Conservation (phyloP, 805 yeast genomes). For the Kodamaea sagamina region DNA sequence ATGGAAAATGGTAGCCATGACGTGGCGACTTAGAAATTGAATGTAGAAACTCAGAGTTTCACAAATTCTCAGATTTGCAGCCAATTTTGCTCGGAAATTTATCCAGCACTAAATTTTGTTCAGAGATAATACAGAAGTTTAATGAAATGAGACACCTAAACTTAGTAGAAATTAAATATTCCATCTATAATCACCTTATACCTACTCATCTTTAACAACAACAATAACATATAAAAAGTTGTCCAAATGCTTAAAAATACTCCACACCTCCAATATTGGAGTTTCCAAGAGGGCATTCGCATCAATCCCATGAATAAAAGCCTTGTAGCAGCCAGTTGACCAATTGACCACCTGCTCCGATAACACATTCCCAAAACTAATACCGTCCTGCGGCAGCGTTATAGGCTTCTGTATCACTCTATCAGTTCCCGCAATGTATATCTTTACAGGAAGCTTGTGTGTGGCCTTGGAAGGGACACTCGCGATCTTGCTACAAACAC, state of each 20-base stretch:
- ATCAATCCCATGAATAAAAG: conserved; percentile 37
- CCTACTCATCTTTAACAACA: neutral
- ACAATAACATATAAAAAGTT: conserved; percentile 37
- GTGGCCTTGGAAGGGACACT: conserved; percentile 9
- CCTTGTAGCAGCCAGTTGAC: conserved; percentile 16
- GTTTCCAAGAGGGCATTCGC: conserved; percentile 19
- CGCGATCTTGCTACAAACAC: conserved; percentile 31
- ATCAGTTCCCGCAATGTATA: conserved; percentile 44
- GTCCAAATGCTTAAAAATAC: conserved; percentile 35
- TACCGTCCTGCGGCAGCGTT: conserved; percentile 5
- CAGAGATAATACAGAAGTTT: no score
- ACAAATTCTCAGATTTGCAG: neutral
- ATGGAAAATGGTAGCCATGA: no score
- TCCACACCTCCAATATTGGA: conserved; percentile 33
- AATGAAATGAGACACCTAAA: no score
- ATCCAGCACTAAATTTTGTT: no score
- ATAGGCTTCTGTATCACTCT: conserved; percentile 35
- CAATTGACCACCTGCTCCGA: conserved; percentile 13
- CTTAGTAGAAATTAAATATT: no score
- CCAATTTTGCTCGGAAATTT: no score
- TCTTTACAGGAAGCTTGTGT: conserved; percentile 47
- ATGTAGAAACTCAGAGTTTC: no score
- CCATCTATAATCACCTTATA: no score
- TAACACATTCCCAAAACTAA: conserved; percentile 14
- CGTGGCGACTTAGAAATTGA: no score